Evolutionary conservation across 495 filamentous ascomycete species (phyloP).

Genomic region (Talaromyces thailandensis): DNA sequence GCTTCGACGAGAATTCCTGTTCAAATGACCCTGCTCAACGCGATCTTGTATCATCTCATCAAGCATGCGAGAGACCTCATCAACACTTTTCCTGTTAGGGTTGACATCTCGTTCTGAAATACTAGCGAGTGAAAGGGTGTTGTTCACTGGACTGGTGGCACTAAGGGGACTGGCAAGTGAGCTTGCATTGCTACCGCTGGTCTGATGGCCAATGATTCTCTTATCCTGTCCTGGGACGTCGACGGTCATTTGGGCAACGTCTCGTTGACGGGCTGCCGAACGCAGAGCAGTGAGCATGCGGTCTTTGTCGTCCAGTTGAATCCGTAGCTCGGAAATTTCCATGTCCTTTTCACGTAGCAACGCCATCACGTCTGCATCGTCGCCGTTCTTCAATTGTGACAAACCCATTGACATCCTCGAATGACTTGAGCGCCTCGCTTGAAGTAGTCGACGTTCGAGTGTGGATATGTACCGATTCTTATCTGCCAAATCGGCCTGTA

Average conservation of each 20-base stretch:
- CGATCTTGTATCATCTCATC: constrained; percentile 92
- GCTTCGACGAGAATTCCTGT: constrained; percentile 50
- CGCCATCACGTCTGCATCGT: constrained; percentile 57
- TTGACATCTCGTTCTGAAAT: constrained; percentile 18
- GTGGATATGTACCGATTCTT: constrained; percentile 96
- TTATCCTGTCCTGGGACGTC: constrained; percentile 28
- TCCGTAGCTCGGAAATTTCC: constrained; percentile 84
- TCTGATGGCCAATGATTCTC: constrained; percentile 23
- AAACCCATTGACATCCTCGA: constrained; percentile 71
- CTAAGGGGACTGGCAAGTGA: constrained; percentile 12
- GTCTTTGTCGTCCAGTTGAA: constrained; percentile 91
- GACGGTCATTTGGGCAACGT: constrained; percentile 60
- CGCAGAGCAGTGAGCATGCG: constrained; percentile 84
- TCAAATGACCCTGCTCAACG: constrained; percentile 58
- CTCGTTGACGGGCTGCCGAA: constrained; percentile 78
- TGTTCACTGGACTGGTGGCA: constrained; percentile 16
- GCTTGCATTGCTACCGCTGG: constrained; percentile 23
- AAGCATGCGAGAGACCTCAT: constrained; percentile 82
- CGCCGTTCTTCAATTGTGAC: constrained; percentile 45
- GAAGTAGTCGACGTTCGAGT: constrained; percentile 81
- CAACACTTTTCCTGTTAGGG: constrained; percentile 62
- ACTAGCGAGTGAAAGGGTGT: constrained; percentile 16
- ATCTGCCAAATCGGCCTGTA: constrained; percentile 88
- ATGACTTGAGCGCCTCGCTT: constrained; percentile 85
- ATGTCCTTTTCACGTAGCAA: constrained; percentile 82